Base-by-base conservation (phyloP, 2,329 filamentous ascomycete genomes). In the Pseudofabraea citricarpa region DNA sequence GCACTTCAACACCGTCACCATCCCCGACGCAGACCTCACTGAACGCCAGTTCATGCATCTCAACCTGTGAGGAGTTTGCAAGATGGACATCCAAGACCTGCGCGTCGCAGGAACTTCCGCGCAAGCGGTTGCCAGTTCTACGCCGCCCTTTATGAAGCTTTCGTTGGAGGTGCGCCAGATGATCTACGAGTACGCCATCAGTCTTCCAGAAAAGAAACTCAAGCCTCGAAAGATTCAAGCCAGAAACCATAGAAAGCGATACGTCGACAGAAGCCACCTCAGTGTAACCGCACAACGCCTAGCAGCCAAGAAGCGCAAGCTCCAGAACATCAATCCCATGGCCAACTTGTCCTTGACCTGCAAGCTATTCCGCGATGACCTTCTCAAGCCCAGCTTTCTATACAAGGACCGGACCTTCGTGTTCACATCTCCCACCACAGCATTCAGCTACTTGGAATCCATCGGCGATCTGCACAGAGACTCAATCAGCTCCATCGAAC, bases 361-460 rank as follows among this genome's bases (percentile, higher is more conserved):
- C 33, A 36, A 36, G 33, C 33, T 19, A 20, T 36, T 36, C 33
- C 33, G 33, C 8, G 33, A 36, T 10, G 33, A 36, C 16, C 33
- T 36, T 13, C 18, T 4, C 6, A 21, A 13, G 8, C 33, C 33
- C 15, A 13, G 6, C n/a, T 36, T 36, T 12, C 16, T 36, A 10
- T 36, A 36, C 16, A 6, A 8, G 7, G 18, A 20, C 8, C 15
- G 19, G 19, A 36, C 18, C 12, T 36, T 36, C 13, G 6, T 8
- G 16, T 36, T 36, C 19, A 6, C 7, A 36, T 6, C 6, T 36
- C 33, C 33, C 19, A 15, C 9, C 7, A 8, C 15, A 3, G 13
- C 33, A 12, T 12, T 36, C 3, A 16, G 12, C 18, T 36, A 36
- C 19, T 20, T 36, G 16, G 3, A 36, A 19, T 16, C 33, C 4